Percentiles rank a stretch among this genome's conserved stretches.
Evolutionary conservation across 2,329 filamentous ascomycete species (phyloP).

Genomic region (Aspergillus puulaauensis): DNA sequence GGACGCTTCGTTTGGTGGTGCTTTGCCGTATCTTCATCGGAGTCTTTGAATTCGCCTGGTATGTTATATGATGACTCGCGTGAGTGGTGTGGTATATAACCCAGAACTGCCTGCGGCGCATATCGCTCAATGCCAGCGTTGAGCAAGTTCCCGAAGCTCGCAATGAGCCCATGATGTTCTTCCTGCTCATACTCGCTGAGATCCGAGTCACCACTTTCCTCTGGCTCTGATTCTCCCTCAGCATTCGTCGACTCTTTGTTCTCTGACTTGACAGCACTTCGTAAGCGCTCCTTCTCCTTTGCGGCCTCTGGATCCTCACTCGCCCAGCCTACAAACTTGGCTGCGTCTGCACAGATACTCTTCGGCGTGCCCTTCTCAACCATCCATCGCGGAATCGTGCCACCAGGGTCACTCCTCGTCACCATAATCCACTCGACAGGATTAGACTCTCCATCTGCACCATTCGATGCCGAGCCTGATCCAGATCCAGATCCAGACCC

Average conservation of each 20-base stretch:
- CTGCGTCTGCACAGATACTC: slow-evolving; percentile 75
- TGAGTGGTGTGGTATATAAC: slow-evolving; percentile 45
- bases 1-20: neutral
- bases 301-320: slow-evolving; percentile 49
- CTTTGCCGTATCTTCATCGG: neutral
- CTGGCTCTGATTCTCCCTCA: slow-evolving; percentile 12
- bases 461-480: neutral
- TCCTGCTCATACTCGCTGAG: slow-evolving; percentile 18
- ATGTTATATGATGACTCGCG: slow-evolving; percentile 13
- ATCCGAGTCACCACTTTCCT: slow-evolving; percentile 19
- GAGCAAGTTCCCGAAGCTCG: slow-evolving; percentile 36
- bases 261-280: neutral
- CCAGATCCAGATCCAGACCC: neutral
- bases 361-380: slow-evolving; percentile 85
- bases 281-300: slow-evolving; percentile 7
- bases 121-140: slow-evolving; percentile 49
- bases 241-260: slow-evolving; percentile 1
- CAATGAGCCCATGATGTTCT: slow-evolving; percentile 35
- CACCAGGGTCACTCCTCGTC: slow-evolving; percentile 82
- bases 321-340: slow-evolving; percentile 81
- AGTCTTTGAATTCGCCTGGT: neutral
- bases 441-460: slow-evolving; percentile 40
- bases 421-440: slow-evolving; percentile 92
- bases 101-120: slow-evolving; percentile 51
- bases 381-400: slow-evolving; percentile 84